These are phyloP conservation scores for Angomonas desouzai DNA, from an alignment of 208 protist genomes.

Conservation along the genomic window DNA sequence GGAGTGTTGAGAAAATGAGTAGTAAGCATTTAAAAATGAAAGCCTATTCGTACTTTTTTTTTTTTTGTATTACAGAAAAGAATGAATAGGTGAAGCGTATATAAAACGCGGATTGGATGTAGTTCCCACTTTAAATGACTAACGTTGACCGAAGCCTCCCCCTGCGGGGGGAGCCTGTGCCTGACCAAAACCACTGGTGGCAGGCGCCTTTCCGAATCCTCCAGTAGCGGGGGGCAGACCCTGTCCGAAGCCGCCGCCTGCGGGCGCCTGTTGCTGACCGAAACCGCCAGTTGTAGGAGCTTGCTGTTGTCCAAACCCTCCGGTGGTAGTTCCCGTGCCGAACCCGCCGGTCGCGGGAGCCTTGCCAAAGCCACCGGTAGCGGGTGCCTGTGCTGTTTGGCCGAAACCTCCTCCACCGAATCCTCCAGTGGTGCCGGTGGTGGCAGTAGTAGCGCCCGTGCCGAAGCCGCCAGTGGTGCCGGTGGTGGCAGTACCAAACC, in stretches of 20 bases:
- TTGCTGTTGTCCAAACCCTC: slow-evolving; percentile 13
- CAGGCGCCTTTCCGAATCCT: slow-evolving; percentile 34
- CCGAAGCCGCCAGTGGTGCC: slow-evolving; percentile 7
- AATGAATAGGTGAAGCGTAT: no score
- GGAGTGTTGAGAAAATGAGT: not conserved
- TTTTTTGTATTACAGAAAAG: no score
- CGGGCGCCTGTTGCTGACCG: not conserved
- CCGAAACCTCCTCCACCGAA: slow-evolving; percentile 29
- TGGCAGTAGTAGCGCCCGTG: slow-evolving; percentile 1
- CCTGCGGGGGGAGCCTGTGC: slow-evolving; percentile 2
- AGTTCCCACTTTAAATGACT: not conserved
- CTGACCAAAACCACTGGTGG: slow-evolving; percentile 17
- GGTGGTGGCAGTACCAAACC: slow-evolving; percentile 17
- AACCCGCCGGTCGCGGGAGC: slow-evolving; percentile 14
- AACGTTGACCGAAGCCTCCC: slow-evolving; percentile 18
- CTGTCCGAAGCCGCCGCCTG: not conserved
- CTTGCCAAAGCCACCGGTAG: not conserved
- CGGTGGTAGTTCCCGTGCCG: slow-evolving; percentile 5
- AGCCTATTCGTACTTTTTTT: no score
- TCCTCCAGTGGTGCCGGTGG: slow-evolving; percentile 20
- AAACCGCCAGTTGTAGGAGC: not conserved
- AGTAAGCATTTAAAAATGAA: not conserved
- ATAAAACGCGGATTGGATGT: no score
- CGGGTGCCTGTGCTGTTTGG: not conserved
- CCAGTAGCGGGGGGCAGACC: slow-evolving; percentile 63